Base-by-base conservation (phyloP, 345 rosid genomes). In the Dimocarpus longan region DNA sequence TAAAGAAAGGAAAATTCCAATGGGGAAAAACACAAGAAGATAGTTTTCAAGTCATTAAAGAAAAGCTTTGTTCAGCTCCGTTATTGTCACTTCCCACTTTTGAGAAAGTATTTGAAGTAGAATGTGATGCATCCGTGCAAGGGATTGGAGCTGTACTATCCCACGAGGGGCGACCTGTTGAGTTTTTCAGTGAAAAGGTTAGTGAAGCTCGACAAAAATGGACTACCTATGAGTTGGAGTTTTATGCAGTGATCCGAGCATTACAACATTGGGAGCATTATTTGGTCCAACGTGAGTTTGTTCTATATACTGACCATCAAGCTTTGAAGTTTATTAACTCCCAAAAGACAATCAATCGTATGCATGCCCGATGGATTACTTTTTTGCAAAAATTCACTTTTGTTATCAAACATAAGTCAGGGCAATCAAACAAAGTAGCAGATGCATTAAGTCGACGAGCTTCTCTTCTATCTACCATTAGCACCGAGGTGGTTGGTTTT, bases 181-280 rank as follows among this genome's bases (percentile, higher is more conserved):
- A 56, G 0, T 64, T 39, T 19, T 63, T 75, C 9, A 63, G 11
- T 46, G 46, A 75, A 22, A 75, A 75, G 2, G 3, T 65, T 0
- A 64, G 9, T 64, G 62, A 64, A 1, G n/a, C 44, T 3, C 6
- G 16, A 18, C 4, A 24, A 5, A 46, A 16, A 44, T 75, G 6
- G n/a, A 24, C 26, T 6, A 74, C 56, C 1, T 74, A 74, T 59
- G 56, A 74, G 4, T 37, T 9, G 39, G n/a, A 21, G 12, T 21
- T 67, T 15, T 52, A 52, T 40, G 21, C 56, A 3, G 18, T 68
- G 3, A 43, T 77, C 3, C 21, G 48, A 7, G 6, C 54, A 3
- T 42, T 44, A 8, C 43, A 60, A 21, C n/a, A 56, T 10, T 60
- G 21, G 19, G 57, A 74, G n/a, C 80, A 77, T 21, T 77, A 68